Base-by-base conservation (phyloP, 2,329 filamentous ascomycete species). In the Sporothrix protearum region DNA sequence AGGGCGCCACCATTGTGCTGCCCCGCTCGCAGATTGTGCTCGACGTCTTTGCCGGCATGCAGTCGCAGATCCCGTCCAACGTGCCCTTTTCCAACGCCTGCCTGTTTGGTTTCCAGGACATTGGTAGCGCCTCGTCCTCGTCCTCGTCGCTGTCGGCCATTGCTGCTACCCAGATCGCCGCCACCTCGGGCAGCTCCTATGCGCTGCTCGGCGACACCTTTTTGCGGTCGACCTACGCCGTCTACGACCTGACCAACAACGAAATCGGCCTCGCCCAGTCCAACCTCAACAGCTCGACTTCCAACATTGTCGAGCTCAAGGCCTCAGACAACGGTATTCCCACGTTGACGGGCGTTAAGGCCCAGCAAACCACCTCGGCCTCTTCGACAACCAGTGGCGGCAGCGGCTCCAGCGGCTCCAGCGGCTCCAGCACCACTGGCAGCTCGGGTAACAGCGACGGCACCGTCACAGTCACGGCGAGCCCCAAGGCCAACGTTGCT, bases 41-140 rank as follows among this genome's bases (percentile, higher is more conserved):
- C 61, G 79, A 81, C 73, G 80, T 82, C 67, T 77, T 82, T 30
- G 28, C 47, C 47, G 64, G 45, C 25, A 30, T 45, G 49, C 66
- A 71, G 57, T 75, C 75, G 55, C 68, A 77, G 33, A 59, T 79
- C 8, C 73, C 79, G 8, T 71, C 76, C 1, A 76, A 80, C 25
- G 73, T 81, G 9, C 81, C 80, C 68, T 84, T 85, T 76, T 12
- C 19, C 36, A 73, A 80, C 47, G 77, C 81, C 6, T 89, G 88
- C 77, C 82, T 85, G 75, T 86, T 89, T 68, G 87, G 87, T 63
- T 83, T 90, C 71, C 82, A 84, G 75, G 82, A 79, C 70, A 77
- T 80, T 22, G 77, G 76, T 57, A 76, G 77, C 45, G 47, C 63
- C 12, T 39, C 67, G 25, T 36, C 51, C 12, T 39, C 67, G 25